Evolutionary conservation across 352 stramenopile species (phyloP).

Genomic region (Globisporangium nagaii): DNA sequence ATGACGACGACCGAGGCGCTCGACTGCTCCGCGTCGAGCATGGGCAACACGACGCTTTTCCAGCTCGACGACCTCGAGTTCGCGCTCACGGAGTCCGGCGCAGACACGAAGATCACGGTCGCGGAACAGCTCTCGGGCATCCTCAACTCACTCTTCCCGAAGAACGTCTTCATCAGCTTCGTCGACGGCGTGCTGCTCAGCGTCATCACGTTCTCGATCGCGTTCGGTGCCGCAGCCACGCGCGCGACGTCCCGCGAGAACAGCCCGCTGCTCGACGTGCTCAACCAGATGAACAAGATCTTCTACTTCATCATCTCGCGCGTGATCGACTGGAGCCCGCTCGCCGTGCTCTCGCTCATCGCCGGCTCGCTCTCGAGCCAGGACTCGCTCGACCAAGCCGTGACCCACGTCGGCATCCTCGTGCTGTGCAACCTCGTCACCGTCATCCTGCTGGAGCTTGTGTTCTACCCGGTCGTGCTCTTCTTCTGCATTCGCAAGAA

Average conservation of each 20-base stretch:
- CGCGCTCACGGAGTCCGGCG: conserved; percentile 9
- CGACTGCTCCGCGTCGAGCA: conserved; percentile 19
- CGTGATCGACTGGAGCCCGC: conserved; percentile 56
- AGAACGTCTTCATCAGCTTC: conserved; percentile 59
- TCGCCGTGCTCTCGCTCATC: conserved; percentile 67
- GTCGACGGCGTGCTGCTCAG: conserved; percentile 44
- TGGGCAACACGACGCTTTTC: conserved; percentile 24
- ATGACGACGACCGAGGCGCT: conserved; percentile 16
- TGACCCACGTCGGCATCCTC: conserved; percentile 51
- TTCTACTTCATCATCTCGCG: conserved; percentile 65
- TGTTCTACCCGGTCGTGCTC: conserved; percentile 52
- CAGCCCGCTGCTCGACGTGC: conserved; percentile 46
- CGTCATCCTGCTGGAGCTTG: conserved; percentile 39
- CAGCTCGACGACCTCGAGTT: conserved; percentile 38
- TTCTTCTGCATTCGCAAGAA: conserved; percentile 41
- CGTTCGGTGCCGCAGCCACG: conserved; percentile 51
- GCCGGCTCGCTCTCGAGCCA: conserved; percentile 54
- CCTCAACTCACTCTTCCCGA: conserved; percentile 39
- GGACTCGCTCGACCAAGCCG: conserved; percentile 27
- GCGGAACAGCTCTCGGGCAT: conserved; percentile 52
- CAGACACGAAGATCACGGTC: conserved; percentile 34
- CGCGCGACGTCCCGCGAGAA: conserved; percentile 40
- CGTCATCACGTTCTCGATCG: conserved; percentile 60
- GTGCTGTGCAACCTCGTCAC: conserved; percentile 47
- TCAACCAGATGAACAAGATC: conserved; percentile 69